Conservation (phyloP, 1,139 yeast species). For the Hyphopichia pseudoburtonii region DNA sequence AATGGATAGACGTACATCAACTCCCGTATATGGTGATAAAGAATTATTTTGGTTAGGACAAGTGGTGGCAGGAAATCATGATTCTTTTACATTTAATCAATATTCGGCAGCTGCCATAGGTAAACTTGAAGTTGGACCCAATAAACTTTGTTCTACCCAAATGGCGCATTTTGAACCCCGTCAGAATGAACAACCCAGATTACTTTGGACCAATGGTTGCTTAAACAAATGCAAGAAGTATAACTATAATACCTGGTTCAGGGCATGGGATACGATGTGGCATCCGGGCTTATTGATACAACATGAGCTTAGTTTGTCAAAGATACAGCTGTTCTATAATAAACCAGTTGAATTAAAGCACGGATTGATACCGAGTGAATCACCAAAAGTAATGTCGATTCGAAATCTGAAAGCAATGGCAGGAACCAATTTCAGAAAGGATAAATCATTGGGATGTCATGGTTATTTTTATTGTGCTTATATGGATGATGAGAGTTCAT, state of each 20-base stretch:
- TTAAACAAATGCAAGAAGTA: conserved; percentile 7
- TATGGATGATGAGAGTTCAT: neutral
- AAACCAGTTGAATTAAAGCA: neutral
- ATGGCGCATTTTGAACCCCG: conserved; percentile 19
- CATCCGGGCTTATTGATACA: neutral
- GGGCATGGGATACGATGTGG: conserved; percentile 1
- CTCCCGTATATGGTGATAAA: conserved; percentile 37
- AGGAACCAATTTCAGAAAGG: conserved; percentile 1
- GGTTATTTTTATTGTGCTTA: conserved; percentile 3
- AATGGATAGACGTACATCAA: conserved; percentile 17
- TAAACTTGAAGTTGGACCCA: neutral
- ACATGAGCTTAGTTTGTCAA: neutral
- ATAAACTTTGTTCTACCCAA: conserved; percentile 17
- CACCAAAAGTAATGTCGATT: neutral
- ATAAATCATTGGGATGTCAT: conserved; percentile 1
- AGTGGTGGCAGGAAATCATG: conserved; percentile 34
- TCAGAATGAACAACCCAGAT: conserved; percentile 6
- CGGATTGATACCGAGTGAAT: neutral
- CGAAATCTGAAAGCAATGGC: neutral
- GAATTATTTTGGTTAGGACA: conserved; percentile 46
- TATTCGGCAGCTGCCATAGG: conserved; percentile 36
- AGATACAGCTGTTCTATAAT: neutral
- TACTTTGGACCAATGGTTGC: conserved; percentile 16
- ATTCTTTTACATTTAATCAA: conserved; percentile 27
- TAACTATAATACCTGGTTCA: conserved; percentile 2